phyloP scores from a whole-genome alignment of 208 protist genomes.

The Vickermania spadyakhi region DNA sequence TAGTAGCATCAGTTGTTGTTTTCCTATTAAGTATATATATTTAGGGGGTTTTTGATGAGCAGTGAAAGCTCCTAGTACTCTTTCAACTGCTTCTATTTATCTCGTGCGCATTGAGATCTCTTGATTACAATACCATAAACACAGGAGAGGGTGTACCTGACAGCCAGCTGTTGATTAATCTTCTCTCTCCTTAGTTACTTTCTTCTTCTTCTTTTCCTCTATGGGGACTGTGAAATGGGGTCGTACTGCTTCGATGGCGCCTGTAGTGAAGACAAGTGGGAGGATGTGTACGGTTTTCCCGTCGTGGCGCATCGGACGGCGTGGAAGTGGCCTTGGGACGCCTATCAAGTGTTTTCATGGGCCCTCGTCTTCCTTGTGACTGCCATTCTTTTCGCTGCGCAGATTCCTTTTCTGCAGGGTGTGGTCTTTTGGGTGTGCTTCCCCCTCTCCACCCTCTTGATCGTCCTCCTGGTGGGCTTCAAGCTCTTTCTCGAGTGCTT shows the following conservation, averaged over 20 bases:
- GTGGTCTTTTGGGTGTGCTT: conserved; percentile 27
- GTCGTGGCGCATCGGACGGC: conserved; percentile 66
- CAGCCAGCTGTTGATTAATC: too few species aligned
- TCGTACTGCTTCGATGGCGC: neutral
- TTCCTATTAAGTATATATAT: too few species aligned
- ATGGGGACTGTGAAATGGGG: too few species aligned
- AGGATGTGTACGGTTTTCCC: conserved; percentile 72
- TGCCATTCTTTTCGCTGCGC: conserved; percentile 53
- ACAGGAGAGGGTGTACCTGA: too few species aligned
- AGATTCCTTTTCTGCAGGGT: conserved; percentile 51
- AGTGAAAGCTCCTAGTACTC: too few species aligned
- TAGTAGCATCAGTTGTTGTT: too few species aligned
- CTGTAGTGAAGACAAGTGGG: conserved; percentile 72
- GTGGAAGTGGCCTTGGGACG: conserved; percentile 62
- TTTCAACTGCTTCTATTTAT: too few species aligned
- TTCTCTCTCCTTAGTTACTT: too few species aligned
- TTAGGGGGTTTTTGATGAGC: too few species aligned
- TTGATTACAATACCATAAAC: too few species aligned
- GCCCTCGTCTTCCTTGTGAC: neutral
- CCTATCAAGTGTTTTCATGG: conserved; percentile 64
- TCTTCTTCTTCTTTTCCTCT: too few species aligned
- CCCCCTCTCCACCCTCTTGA: conserved; percentile 33
- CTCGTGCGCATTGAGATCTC: too few species aligned
- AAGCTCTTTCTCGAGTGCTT: conserved; percentile 63
- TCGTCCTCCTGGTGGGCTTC: conserved; percentile 18